Evolutionary conservation across 768 basidiomycete genomes (phyloP).

Genomic region (Plicaturopsis crispa): DNA sequence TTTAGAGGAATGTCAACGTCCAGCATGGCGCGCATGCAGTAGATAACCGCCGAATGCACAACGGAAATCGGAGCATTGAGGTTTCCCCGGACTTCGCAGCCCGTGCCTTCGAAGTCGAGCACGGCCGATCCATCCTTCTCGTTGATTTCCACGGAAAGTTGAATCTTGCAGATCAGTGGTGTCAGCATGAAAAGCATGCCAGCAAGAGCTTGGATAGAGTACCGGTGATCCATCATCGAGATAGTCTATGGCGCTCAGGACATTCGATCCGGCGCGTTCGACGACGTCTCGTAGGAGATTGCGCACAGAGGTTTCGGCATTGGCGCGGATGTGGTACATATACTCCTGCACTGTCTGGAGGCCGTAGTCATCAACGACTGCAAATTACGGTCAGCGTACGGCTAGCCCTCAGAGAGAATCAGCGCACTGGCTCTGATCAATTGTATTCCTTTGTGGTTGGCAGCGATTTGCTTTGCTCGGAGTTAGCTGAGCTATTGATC

Average conservation of each 20-base stretch:
- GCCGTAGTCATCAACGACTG: conserved; percentile 83
- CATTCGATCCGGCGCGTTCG: conserved; percentile 55
- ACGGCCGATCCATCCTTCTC: conserved; percentile 66
- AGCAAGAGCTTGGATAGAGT: conserved; percentile 10
- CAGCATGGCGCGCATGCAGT: conserved; percentile 84
- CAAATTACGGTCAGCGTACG: conserved; percentile 4
- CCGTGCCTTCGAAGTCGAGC: conserved; percentile 82
- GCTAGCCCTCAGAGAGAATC: background rate
- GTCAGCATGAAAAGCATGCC: conserved; percentile 1
- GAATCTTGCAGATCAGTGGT: conserved; percentile 39
- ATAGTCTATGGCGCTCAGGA: conserved; percentile 71
- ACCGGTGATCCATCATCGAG: conserved; percentile 86
- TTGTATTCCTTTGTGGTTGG: conserved; percentile 88
- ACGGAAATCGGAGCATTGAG: conserved; percentile 83
- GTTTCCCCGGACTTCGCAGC: conserved; percentile 78
- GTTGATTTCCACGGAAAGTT: conserved; percentile 72
- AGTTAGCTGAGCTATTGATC: conserved; percentile 4
- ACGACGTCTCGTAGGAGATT: conserved; percentile 72
- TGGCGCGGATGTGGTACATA: conserved; percentile 85
- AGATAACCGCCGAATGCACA: conserved; percentile 82
- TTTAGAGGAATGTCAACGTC: conserved; percentile 87
- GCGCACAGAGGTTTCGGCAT: conserved; percentile 84
- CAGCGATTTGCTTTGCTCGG: conserved; percentile 72
- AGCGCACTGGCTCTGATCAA: conserved; percentile 72
- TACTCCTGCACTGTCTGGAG: conserved; percentile 86